Percentiles rank a stretch among this genome's conserved stretches.
Conservation (phyloP, 306 rosid species). For the Inga laurina region DNA sequence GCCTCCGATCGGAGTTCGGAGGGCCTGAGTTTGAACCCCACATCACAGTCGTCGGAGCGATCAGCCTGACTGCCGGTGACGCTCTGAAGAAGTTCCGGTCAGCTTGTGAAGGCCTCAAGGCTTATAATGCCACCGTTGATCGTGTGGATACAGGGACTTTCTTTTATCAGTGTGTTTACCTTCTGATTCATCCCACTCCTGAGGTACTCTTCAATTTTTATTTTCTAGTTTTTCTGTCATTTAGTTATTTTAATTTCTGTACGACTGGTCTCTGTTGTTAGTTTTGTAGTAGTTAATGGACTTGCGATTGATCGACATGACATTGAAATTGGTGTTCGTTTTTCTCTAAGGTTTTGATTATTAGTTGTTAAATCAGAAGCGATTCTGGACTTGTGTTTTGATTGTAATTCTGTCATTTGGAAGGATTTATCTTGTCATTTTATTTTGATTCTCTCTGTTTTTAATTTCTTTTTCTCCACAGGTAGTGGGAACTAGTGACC, state of each 20-base stretch:
- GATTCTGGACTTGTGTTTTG: no score
- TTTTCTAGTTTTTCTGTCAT: not conserved
- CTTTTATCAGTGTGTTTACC: conserved; percentile 49
- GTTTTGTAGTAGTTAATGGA: no score
- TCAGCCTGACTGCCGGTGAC: conserved; percentile 33
- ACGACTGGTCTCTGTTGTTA: no score
- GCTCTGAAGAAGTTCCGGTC: conserved; percentile 60
- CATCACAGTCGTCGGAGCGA: conserved; percentile 47
- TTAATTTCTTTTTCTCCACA: conserved; percentile 24
- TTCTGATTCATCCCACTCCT: conserved; percentile 64
- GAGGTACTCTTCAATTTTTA: conserved; percentile 38
- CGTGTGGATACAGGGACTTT: conserved; percentile 24
- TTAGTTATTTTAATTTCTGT: no score
- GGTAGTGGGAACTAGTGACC: conserved; percentile 62
- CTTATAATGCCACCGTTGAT: conserved; percentile 64
- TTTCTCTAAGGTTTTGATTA: no score
- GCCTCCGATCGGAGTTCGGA: conserved; percentile 64
- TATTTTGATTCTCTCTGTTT: not conserved
- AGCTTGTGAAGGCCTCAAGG: conserved; percentile 51
- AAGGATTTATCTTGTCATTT: not conserved
- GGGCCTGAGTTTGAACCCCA: conserved; percentile 89
- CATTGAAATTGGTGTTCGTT: no score
- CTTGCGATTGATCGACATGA: no score
- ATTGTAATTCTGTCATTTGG: not conserved
- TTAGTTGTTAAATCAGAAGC: no score